Base-by-base conservation (phyloP, 192 early-diverging fungal genomes). In the Funneliformis geosporum region DNA sequence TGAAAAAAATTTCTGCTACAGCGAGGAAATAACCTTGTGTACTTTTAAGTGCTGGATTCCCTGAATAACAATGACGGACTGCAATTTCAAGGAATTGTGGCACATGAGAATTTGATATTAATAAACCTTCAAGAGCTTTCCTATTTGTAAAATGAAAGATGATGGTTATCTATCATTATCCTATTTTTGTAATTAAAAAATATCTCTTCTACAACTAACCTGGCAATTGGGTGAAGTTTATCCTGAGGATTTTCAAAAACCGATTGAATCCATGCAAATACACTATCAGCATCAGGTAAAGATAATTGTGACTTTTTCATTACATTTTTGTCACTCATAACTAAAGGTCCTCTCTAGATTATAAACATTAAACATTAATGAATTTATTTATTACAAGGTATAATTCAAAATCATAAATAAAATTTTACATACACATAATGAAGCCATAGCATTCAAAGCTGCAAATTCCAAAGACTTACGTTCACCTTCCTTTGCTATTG, bases 361-460 rank as follows among this genome's bases (percentile, higher is more conserved):
- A 70, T 23, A 23, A 33, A 28, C 25, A 61, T 10, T n/a, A 69
- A 61, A 9, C 25, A 69, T 8, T 27, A 42, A 25, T 25, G 25
- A 16, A 21, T 8, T 18, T 6, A n/a, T n/a, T n/a, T 23, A 14
- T 4, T 47, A 38, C 11, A 18, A 8, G 6, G 27, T 0, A 46
- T 44, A 10, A 1, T 44, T 62, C 8, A 12, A 12, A 64, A 39
- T 39, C 59, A 1, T 8, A 75, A 38, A 5, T 14, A 5, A 61
- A 9, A 11, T 12, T 33, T 27, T 7, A 84, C 87, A 81, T 85
- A 90, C 87, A 77, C 93, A 95, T 59, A 99, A 86, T 2, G 91
- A 88, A 5, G 96, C 91, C 97, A 99, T 97, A 4, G 95, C 94
- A 14, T 94, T 93, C 42, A 97, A 80, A 1, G 96, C 90, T 7